Evolutionary conservation across 1,284 basidiomycete genomes (phyloP), one percentile per base, ranked within the genome.

Genomic region (Apiotrichum mycotoxinovorans): DNA sequence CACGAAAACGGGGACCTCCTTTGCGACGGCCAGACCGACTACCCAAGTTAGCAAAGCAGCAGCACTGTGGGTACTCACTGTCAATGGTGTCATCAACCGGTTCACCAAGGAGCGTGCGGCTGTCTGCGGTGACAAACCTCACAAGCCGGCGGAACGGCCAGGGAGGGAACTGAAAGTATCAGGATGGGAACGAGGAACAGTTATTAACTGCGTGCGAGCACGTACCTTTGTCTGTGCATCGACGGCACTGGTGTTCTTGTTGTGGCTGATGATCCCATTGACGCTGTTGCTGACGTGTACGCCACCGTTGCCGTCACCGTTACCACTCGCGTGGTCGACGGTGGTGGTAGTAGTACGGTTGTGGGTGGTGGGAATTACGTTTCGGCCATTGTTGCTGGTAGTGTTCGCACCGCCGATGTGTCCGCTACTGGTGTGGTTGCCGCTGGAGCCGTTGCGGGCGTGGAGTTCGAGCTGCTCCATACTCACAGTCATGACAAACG

Each of bases 11-110:
- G 57, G 41, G 23, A 57, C 7, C 11, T 57, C 62, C 20, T 60
- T 48, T 51, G 57, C 65, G 1, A 64, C 45, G 7, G 75, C 75
- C 2, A 68, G 65, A 11, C 76, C 77, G 22, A 78, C 68, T 65
- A 51, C 8, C 25, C n/a, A n/a, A n/a, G 35, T 60, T 14, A 57
- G 45, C 23, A 26, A 47, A 27, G 8, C 8, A 27, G 34, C 43
- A 27, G 34, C 14, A 8, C 14, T 4, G 27, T 26, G 44, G 14
- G 30, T n/a, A 47, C 61, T 59, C 38, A 65, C 64, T 49, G 40
- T 79, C 78, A 8, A 72, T 54, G 0, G 54, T 38, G 10, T 52
- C 47, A 27, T 72, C 70, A 22, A 64, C 54, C 0, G 70, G 70
- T 52, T 72, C 65, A 18, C 68, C 70, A 22, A 65, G 58, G 35